These are phyloP conservation scores for Pichia inconspicua DNA, from an alignment of 1,139 yeast genomes.

Conservation along the genomic window DNA sequence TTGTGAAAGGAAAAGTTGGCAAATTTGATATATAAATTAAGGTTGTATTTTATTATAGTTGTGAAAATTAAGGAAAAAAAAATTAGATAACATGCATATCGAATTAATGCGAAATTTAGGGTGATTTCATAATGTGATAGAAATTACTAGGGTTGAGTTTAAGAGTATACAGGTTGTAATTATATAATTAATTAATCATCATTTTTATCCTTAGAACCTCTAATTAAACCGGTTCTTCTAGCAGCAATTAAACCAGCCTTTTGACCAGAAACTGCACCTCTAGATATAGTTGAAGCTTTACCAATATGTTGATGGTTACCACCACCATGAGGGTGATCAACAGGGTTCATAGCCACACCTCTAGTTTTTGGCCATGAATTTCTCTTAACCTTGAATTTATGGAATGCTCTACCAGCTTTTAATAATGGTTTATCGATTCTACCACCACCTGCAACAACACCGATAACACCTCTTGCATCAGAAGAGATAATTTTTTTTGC, in stretches of 20 bases:
- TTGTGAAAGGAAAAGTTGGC: background rate
- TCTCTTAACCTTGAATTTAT: constrained; percentile 98
- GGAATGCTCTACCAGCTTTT: constrained; percentile 99
- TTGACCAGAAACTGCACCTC: constrained; percentile 99
- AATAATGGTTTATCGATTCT: constrained; percentile 98
- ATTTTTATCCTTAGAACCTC: constrained; percentile 89
- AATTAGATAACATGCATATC: too few species aligned
- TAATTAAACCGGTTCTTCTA: constrained; percentile 99
- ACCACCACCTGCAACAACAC: constrained; percentile 99
- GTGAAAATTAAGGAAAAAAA: constrained; percentile 4
- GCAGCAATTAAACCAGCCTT: constrained; percentile 99
- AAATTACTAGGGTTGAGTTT: background rate
- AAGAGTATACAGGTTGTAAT: constrained; percentile 1
- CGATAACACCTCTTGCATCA: constrained; percentile 98
- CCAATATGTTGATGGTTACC: constrained; percentile 99
- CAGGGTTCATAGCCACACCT: constrained; percentile 99
- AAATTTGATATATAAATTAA: too few species aligned
- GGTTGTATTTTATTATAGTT: background rate
- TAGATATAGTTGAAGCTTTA: constrained; percentile 99
- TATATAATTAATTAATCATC: constrained; percentile 30
- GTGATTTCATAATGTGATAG: too few species aligned
- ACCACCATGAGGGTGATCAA: constrained; percentile 99
- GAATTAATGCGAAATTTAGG: too few species aligned
- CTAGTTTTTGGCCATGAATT: constrained; percentile 99
- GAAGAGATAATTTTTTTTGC: constrained; percentile 95